Percentiles rank a stretch among this genome's conserved stretches.
phyloP scores from a whole-genome alignment of 176 grass and related monocot genomes.

The Oryza meyeriana region DNA sequence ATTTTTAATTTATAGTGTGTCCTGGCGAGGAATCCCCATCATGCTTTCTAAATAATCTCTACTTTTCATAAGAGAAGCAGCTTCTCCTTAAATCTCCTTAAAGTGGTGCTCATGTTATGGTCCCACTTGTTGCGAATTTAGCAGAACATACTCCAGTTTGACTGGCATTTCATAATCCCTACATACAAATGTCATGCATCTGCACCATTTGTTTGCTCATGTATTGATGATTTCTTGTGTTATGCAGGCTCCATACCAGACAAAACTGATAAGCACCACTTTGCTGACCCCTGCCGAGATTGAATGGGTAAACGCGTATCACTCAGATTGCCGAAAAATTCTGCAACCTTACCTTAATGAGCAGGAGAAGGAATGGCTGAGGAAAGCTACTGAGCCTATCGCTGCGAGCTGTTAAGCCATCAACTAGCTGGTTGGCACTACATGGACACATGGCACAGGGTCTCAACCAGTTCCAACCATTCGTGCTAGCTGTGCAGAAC shows the following conservation, averaged over 20 bases:
- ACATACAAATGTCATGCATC: not conserved
- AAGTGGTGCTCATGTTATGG: not conserved
- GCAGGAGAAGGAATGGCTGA: constrained; percentile 78
- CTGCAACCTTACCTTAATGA: constrained; percentile 57
- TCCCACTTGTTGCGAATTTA: not conserved
- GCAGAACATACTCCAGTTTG: not conserved
- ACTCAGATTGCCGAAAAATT: constrained; percentile 56
- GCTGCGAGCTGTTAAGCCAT: constrained; percentile 24
- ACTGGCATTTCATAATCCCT: not conserved
- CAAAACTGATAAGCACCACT: constrained; percentile 65
- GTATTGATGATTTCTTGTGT: constrained; percentile 1
- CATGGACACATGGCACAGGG: not conserved
- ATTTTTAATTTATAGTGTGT: not conserved
- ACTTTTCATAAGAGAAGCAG: not conserved
- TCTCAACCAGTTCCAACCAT: not conserved
- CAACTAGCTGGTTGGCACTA: not conserved
- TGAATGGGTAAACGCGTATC: constrained; percentile 85
- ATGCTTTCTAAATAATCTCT: not conserved
- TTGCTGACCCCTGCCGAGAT: constrained; percentile 63
- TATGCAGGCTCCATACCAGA: constrained; percentile 81
- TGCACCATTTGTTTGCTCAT: not conserved
- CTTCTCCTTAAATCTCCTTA: not conserved
- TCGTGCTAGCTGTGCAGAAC: not conserved
- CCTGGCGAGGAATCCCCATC: not conserved
- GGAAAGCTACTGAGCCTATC: constrained; percentile 71